phyloP scores from a whole-genome alignment of 192 early-diverging fungal genomes.

The Gonapodya prolifera region DNA sequence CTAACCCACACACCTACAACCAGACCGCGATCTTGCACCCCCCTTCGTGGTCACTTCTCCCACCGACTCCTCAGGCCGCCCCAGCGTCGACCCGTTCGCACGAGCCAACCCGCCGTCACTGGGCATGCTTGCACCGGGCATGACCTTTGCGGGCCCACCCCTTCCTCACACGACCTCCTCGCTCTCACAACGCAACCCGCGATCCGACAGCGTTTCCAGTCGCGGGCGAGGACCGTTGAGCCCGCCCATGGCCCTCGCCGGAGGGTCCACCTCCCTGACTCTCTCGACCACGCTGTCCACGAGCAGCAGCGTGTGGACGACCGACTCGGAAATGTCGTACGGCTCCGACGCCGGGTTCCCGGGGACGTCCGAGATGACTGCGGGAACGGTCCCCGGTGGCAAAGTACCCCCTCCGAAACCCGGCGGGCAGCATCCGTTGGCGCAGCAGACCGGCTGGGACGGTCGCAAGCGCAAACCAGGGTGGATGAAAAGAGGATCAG shows the following conservation, averaged over 20 bases:
- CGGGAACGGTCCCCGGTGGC: too few relatives aligned
- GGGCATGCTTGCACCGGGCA: too few relatives aligned
- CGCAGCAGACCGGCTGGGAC: too few relatives aligned
- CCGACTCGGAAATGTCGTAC: neutral
- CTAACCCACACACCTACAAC: neutral
- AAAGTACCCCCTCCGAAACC: too few relatives aligned
- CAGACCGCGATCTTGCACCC: neutral
- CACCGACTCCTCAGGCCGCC: neutral
- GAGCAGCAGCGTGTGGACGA: neutral
- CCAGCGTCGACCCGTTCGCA: neutral
- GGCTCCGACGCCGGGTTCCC: neutral
- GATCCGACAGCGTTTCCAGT: too few relatives aligned
- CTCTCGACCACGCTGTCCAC: neutral
- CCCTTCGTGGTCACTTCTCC: neutral
- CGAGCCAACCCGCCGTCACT: neutral
- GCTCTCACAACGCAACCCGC: too few relatives aligned
- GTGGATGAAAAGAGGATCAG: too few relatives aligned
- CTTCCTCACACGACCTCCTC: neutral
- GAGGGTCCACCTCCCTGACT: neutral
- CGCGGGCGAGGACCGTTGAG: neutral
- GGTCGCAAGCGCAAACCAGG: too few relatives aligned
- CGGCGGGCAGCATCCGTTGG: too few relatives aligned
- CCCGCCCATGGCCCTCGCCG: neutral
- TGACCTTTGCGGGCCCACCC: too few relatives aligned
- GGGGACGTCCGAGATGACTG: too few relatives aligned